Evolutionary conservation across 1,139 yeast genomes (phyloP).

Genomic region (Spathaspora sp.): DNA sequence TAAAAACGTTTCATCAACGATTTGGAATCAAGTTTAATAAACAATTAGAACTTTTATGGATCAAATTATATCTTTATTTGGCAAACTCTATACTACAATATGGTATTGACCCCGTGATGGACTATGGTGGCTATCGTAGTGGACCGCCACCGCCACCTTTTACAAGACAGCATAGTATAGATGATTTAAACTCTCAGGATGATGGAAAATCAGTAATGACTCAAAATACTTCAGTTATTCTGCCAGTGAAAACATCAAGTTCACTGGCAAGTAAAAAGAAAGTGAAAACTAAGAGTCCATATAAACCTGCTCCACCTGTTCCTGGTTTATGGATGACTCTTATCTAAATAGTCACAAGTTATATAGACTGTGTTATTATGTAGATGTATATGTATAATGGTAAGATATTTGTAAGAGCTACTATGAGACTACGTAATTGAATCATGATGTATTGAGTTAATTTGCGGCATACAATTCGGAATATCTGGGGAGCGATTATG

Average conservation of each 20-base stretch:
- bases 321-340: not conserved
- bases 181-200: not conserved
- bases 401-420: not conserved
- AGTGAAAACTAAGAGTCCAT: not conserved
- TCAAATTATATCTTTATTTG: constrained; percentile 57
- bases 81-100: constrained; percentile 66
- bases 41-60: constrained; percentile 69
- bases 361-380: constrained; percentile 6
- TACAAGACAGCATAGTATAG: constrained; percentile 1
- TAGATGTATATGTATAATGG: not conserved
- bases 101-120: constrained; percentile 60
- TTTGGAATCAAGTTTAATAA: constrained; percentile 47
- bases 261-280: not conserved
- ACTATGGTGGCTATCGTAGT: constrained; percentile 11
- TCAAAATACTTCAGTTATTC: constrained; percentile 4
- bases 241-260: not conserved
- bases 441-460: not conserved
- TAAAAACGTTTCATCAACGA: constrained; percentile 72
- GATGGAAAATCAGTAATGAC: constrained; percentile 7
- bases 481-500: no score
- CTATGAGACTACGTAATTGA: not conserved
- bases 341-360: constrained; percentile 15
- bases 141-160: not conserved
- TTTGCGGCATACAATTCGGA: not conserved
- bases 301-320: not conserved